phyloP scores from a whole-genome alignment of 2,329 filamentous ascomycete species.

The Podosphaera xanthii region DNA sequence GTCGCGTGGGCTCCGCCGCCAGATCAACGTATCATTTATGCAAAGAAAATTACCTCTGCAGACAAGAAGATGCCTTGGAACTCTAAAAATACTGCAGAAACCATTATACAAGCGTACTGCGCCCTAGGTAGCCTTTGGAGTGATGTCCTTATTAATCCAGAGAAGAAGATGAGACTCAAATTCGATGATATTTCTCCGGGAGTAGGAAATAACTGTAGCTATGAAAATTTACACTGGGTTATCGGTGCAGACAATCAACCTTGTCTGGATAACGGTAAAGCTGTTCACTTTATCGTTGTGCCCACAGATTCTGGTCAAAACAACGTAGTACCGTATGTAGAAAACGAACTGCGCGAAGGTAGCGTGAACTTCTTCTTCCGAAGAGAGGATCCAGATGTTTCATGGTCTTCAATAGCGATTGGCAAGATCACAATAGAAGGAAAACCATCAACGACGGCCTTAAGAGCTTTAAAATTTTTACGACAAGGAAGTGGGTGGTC shows the following conservation, averaged over 20 bases:
- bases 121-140: constrained; percentile 2
- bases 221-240: neutral
- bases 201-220: neutral
- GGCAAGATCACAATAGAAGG: constrained; percentile 1
- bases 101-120: neutral
- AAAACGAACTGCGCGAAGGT: neutral
- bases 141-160: neutral
- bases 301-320: neutral
- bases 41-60: constrained; percentile 1
- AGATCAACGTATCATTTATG: constrained; percentile 4
- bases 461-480: neutral
- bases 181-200: neutral
- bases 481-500: neutral
- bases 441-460: neutral
- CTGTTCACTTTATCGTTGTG: neutral
- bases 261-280: no score
- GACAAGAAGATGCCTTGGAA: constrained; percentile 1
- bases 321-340: neutral
- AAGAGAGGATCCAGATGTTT: neutral
- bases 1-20: constrained; percentile 10
- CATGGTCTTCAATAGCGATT: neutral
- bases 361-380: constrained; percentile 1
- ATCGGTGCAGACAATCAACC: neutral
- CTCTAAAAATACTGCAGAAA: neutral
- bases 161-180: constrained; percentile 1